A percentile compares a stretch with the other conserved stretches of the same genome.
phyloP scores from a whole-genome alignment of 257 asterid species.

The Verbascum thapsus region DNA sequence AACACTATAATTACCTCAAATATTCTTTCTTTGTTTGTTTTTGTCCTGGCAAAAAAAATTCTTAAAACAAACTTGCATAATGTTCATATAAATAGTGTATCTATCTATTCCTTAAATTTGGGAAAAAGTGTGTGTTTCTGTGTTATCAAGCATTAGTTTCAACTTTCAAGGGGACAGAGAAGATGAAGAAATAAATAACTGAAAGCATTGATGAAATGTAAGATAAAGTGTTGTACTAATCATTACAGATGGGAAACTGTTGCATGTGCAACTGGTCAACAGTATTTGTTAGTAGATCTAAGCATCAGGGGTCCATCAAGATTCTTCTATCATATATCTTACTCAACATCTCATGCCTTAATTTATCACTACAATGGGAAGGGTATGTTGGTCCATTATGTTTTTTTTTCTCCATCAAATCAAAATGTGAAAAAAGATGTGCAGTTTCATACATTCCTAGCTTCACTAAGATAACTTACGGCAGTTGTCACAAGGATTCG shows the following conservation, averaged over 20 bases:
- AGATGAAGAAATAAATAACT: background rate
- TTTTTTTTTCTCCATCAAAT: background rate
- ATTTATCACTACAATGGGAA: too few species aligned
- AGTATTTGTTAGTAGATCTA: constrained; percentile 21
- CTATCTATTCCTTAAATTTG: background rate
- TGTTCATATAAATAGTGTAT: too few species aligned
- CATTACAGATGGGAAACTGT: constrained; percentile 30
- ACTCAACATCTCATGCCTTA: background rate
- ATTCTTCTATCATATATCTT: constrained; percentile 27
- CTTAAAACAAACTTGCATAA: too few species aligned
- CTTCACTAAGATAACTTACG: constrained; percentile 54
- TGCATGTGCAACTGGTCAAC: constrained; percentile 32
- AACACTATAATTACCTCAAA: too few species aligned
- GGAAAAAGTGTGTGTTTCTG: background rate
- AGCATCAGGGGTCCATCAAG: constrained; percentile 10
- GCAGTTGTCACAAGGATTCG: constrained; percentile 95
- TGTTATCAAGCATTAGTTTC: background rate
- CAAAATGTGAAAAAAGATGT: background rate
- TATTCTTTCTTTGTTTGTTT: too few species aligned
- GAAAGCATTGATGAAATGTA: background rate
- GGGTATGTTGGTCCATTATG: background rate
- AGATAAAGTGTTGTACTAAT: constrained; percentile 29
- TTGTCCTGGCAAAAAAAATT: too few species aligned
- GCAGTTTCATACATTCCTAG: background rate
- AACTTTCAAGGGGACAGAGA: constrained; percentile 14